Conservation (phyloP, 257 asterid species). For the Nicotiana obtusifolia region DNA sequence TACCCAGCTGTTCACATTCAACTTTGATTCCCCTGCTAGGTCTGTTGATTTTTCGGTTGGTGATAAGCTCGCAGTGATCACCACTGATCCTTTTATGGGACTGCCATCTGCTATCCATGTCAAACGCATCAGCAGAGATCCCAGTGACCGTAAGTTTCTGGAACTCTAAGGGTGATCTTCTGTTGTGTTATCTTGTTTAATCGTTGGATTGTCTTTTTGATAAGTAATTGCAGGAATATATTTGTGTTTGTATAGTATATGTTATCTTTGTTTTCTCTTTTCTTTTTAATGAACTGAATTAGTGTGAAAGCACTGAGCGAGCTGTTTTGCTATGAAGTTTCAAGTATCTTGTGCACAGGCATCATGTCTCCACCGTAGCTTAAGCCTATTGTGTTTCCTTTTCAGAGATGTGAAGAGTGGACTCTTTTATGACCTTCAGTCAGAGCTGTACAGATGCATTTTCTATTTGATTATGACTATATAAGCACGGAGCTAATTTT, state of each 20-base stretch:
- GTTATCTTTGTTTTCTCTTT: neutral
- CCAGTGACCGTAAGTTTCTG: slow-evolving; percentile 56
- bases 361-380: neutral
- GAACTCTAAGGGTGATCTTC: neutral
- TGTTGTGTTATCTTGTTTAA: neutral
- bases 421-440: neutral
- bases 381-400: neutral
- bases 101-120: slow-evolving; percentile 75
- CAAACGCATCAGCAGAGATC: slow-evolving; percentile 55
- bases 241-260: neutral
- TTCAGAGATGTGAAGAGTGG: neutral
- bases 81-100: slow-evolving; percentile 90
- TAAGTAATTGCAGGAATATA: neutral
- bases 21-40: slow-evolving; percentile 73
- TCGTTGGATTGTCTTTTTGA: neutral
- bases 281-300: neutral
- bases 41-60: slow-evolving; percentile 79
- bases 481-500: neutral
- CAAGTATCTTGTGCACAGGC: neutral
- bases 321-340: neutral
- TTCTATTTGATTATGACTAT: neutral
- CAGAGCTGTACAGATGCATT: neutral
- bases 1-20: slow-evolving; percentile 53
- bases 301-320: neutral
- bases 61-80: slow-evolving; percentile 72